Evolutionary conservation across 2,329 filamentous ascomycete species (phyloP), one percentile per base, ranked within the genome.

Genomic region (Tolypocladium sp.): DNA sequence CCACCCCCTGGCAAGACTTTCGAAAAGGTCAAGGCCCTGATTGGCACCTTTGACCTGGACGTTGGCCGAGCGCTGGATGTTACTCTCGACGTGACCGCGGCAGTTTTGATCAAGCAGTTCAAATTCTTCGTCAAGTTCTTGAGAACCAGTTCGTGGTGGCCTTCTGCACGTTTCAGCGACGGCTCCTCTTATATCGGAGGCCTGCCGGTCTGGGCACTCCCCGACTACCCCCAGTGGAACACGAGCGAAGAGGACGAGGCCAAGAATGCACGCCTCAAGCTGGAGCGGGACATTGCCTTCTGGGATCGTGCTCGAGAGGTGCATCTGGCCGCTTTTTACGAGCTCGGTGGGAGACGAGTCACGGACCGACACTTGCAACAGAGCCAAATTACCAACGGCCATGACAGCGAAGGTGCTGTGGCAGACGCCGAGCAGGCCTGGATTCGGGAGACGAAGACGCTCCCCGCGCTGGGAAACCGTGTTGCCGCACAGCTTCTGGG

Each of bases 141-240:
- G 30, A 84, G 93, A 60, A 86, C 87, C 60, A 97, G 93, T 76
- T 96, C 93, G 30, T 99, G 94, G 94, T 99, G 94, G 94, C 94
- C 94, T 2, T 85, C 87, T 56, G 85, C 84, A 56, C 79, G 73
- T 30, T 62, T 70, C 17, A 71, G 82, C 64, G 70, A 76, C 41
- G 68, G 70, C 52, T 70, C 75, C 13, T 70, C 70, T 40, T 73
- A 79, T 22, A 77, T 82, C 17, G 82, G 82, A 3, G 88, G 90
- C 0, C 77, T 97, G n/a, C 94, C 93, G 0, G 79, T 79, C 35
- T 97, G 94, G 93, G 92, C 92, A 17, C 76, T 90, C 30, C 92
- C 92, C 13, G 84, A 83, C 17, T 90, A 85, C 53, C 70, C 79
- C 6, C 79, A 82, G 9, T 90, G 84, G 81, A 76, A 75, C 30